A percentile compares a stretch with the other conserved stretches of the same genome.
Conservation (phyloP, 805 yeast species). For the Metschnikowia vanudenii region DNA sequence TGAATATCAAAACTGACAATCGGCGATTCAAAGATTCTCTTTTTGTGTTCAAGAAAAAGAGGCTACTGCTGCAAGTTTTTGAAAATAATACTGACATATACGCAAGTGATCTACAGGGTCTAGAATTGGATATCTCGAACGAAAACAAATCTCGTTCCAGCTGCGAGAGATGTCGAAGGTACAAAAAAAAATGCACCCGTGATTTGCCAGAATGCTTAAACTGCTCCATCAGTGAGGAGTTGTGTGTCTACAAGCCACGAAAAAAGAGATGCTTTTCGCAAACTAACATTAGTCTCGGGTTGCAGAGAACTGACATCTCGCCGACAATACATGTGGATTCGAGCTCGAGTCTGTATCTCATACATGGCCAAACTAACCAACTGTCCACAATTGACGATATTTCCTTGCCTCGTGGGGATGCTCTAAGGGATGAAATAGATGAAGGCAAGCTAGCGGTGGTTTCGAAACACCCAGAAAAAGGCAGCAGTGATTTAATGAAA, state of each 20-base stretch:
- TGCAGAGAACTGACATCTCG: not conserved
- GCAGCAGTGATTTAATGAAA: slow-evolving; percentile 10
- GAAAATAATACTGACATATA: slow-evolving; percentile 23
- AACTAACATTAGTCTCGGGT: not conserved
- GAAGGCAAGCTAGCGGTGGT: not conserved
- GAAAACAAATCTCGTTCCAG: slow-evolving; percentile 25
- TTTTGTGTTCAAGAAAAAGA: slow-evolving; percentile 32
- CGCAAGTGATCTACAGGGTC: slow-evolving; percentile 19
- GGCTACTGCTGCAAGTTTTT: slow-evolving; percentile 17
- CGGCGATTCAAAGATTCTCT: slow-evolving; percentile 19
- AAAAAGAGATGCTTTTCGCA: slow-evolving; percentile 14
- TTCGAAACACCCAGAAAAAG: not conserved
- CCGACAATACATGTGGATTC: not conserved
- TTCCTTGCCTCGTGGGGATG: not conserved
- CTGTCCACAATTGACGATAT: not conserved
- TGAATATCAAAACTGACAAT: not conserved
- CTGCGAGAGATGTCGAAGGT: slow-evolving; percentile 33
- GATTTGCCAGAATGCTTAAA: slow-evolving; percentile 32
- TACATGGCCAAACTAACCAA: not conserved
- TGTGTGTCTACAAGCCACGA: slow-evolving; percentile 28
- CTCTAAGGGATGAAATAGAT: not conserved
- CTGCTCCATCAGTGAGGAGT: slow-evolving; percentile 30
- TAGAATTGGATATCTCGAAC: slow-evolving; percentile 23
- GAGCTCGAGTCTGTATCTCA: not conserved
- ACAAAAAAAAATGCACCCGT: slow-evolving; percentile 32